Percentiles rank a stretch among this genome's conserved stretches.
Conservation (phyloP, 495 filamentous ascomycete species). For the Talaromyces liani region DNA sequence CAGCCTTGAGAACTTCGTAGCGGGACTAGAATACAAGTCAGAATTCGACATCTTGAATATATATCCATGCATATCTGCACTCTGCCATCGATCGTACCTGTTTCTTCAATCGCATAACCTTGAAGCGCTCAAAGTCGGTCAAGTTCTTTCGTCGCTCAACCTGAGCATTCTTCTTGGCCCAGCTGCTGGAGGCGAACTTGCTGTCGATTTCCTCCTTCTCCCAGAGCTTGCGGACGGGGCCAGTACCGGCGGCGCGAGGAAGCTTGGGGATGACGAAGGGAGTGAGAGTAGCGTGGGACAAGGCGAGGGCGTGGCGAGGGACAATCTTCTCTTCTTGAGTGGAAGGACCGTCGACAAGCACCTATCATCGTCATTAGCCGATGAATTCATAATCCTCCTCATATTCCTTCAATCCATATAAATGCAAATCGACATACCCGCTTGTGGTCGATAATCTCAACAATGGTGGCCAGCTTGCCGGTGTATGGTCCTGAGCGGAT, state of each 20-base stretch:
- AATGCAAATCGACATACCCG: constrained; percentile 61
- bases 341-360: constrained; percentile 89
- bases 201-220: constrained; percentile 76
- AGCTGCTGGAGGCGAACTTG: constrained; percentile 82
- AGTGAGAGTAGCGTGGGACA: constrained; percentile 80
- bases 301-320: constrained; percentile 72
- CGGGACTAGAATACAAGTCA: constrained; percentile 47
- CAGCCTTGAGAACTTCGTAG: constrained; percentile 91
- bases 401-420: not conserved
- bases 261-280: constrained; percentile 82
- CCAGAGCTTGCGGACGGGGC: constrained; percentile 77
- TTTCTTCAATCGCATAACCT: constrained; percentile 96
- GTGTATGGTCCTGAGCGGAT: constrained; percentile 67
- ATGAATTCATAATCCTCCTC: not conserved
- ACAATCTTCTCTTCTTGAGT: constrained; percentile 65
- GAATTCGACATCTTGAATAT: constrained; percentile 7
- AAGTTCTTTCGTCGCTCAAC: constrained; percentile 79
- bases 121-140: constrained; percentile 99
- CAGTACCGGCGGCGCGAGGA: constrained; percentile 77
- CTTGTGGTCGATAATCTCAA: constrained; percentile 99
- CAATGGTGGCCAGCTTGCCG: constrained; percentile 84
- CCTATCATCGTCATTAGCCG: constrained; percentile 41
- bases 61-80: not conserved
- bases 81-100: constrained; percentile 51
- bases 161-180: constrained; percentile 82